phyloP scores from a whole-genome alignment of 2,329 filamentous ascomycete genomes.

The Talaromyces sp. region DNA sequence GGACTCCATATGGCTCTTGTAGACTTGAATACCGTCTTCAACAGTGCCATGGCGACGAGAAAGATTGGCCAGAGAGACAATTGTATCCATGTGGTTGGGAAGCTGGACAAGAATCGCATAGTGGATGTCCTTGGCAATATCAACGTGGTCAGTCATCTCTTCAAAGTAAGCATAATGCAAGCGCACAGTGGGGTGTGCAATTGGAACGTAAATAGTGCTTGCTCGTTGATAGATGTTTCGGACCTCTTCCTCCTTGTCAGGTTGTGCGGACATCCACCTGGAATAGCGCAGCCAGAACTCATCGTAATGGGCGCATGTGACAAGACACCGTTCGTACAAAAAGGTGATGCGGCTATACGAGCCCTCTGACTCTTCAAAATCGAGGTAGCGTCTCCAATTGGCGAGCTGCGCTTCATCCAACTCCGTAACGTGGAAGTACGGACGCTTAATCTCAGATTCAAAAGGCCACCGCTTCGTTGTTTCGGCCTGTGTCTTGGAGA shows the following conservation, averaged over 20 bases:
- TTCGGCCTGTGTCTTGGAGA: conserved; percentile 75
- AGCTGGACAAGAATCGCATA: conserved; percentile 68
- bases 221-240: conserved; percentile 89
- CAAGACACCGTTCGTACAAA: conserved; percentile 87
- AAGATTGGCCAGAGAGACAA: conserved; percentile 80
- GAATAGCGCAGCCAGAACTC: conserved; percentile 98
- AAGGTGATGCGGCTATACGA: conserved; percentile 69
- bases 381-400: conserved; percentile 95
- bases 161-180: conserved; percentile 94
- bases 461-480: conserved; percentile 92
- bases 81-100: conserved; percentile 79
- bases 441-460: conserved; percentile 88
- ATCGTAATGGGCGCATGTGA: conserved; percentile 90
- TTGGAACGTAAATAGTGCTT: conserved; percentile 75
- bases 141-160: conserved; percentile 70
- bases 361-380: conserved; percentile 86
- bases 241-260: conserved; percentile 78
- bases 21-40: conserved; percentile 76
- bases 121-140: conserved; percentile 79
- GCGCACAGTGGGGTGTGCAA: conserved; percentile 75
- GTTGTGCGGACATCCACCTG: conserved; percentile 81
- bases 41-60: conserved; percentile 76
- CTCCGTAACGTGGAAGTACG: conserved; percentile 94
- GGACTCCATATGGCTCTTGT: conserved; percentile 73
- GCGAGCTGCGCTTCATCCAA: conserved; percentile 75